Evolutionary conservation across 2,329 filamentous ascomycete genomes (phyloP), one percentile per base, ranked within the genome.

Genomic region (Penicillium sp.): DNA sequence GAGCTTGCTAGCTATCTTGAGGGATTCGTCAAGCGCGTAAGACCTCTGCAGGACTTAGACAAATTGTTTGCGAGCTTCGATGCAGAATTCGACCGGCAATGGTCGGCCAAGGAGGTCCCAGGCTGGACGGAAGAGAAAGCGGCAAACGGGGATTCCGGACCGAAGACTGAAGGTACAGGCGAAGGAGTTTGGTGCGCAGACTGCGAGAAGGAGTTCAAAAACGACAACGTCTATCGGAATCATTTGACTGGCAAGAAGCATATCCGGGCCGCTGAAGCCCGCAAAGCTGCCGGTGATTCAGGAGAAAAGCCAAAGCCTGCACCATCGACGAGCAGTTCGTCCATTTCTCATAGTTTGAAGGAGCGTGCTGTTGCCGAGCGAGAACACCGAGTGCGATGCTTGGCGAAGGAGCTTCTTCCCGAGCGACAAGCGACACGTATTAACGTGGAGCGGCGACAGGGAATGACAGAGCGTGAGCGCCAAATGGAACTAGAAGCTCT

Each of bases 381-480:
- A 38, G 92, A 98, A 60, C 83, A 83, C 62, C 79, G 87, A 12
- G 76, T 95, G 35, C 84, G 82, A 59, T 84, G 83, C 37, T 74
- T 98, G 5, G 80, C 86, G 7, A 76, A 81, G 32, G 79, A 84
- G 3, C 92, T 98, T 79, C 82, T 85, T 59, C 84, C 83, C 10
- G 86, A 95, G 59, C 83, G 90, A 40, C 77, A 84, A 62, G 90
- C 95, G 57, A 96, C 92, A 0, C 79, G 85, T 32, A 83, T 92
- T 54, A 96, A 98, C 56, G 88, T 96, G 8, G 93, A 98, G 73
- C 84, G 92, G 35, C 92, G 87, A 64, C 87, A 93, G 61, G 90
- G 90, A 49, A 95, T 98, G 88, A 98, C 92, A 2, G 90, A 96
- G 60, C 82, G 88, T 20, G 92, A 98, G 64, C 83, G 92, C 10